Conservation (phyloP, 2,329 filamentous ascomycete genomes). For the Elsinoe ampelina region DNA sequence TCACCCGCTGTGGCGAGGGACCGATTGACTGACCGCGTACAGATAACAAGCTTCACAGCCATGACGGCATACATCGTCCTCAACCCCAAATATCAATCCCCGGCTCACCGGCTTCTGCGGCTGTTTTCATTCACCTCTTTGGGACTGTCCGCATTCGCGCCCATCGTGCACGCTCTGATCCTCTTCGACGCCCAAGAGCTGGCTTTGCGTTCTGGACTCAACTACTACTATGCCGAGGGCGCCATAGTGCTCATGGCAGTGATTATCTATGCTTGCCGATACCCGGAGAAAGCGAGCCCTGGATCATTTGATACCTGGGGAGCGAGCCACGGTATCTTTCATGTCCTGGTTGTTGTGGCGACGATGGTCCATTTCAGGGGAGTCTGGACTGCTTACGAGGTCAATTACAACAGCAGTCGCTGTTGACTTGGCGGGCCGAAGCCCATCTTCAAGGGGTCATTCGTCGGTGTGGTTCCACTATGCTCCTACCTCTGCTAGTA, state of each 20-base stretch:
- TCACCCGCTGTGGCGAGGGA: background rate
- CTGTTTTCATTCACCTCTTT: background rate
- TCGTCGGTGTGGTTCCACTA: no score
- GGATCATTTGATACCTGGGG: constrained; percentile 78
- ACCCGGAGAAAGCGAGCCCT: constrained; percentile 34
- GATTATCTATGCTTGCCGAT: background rate
- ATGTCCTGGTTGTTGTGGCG: constrained; percentile 61
- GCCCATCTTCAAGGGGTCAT: no score
- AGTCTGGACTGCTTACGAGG: background rate
- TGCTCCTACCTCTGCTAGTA: no score
- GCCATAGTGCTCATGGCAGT: background rate
- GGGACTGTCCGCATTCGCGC: constrained; percentile 8
- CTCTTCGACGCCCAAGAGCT: background rate
- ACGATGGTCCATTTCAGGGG: background rate
- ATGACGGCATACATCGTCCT: constrained; percentile 3
- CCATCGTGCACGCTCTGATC: background rate
- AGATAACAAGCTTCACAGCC: background rate
- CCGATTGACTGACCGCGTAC: background rate
- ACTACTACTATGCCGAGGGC: background rate
- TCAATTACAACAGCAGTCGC: background rate
- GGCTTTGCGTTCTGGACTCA: background rate
- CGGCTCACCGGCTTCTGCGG: background rate
- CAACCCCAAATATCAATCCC: background rate
- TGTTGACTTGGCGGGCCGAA: background rate
- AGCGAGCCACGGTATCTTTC: constrained; percentile 85